These are phyloP conservation scores for Calonectria naviculata DNA, from an alignment of 2,329 filamentous ascomycete genomes.

Conservation along the genomic window DNA sequence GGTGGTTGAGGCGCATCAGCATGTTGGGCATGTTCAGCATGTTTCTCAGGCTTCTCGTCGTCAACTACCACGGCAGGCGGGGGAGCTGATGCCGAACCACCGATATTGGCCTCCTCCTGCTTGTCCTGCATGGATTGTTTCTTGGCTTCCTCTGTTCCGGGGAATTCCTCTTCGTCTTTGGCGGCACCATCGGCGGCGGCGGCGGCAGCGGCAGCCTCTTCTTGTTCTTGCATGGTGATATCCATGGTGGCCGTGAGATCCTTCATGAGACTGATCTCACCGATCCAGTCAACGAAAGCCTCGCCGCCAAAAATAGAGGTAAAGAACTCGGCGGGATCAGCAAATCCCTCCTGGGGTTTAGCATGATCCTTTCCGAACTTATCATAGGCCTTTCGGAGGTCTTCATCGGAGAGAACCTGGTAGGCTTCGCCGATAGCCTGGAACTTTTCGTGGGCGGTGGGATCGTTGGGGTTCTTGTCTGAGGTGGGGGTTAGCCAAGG, in stretches of 20 bases:
- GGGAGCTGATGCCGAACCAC: conserved; percentile 42
- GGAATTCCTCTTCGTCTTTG: conserved; percentile 63
- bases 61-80: conserved; percentile 54
- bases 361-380: conserved; percentile 97
- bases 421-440: conserved; percentile 84
- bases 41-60: conserved; percentile 50
- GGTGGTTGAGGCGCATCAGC: conserved; percentile 39
- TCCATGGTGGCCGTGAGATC: conserved; percentile 99
- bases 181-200: conserved; percentile 65
- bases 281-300: conserved; percentile 95
- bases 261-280: conserved; percentile 98
- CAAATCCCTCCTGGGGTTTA: conserved; percentile 90
- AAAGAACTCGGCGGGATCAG: conserved; percentile 98
- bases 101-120: conserved; percentile 43
- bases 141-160: conserved; percentile 67
- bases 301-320: conserved; percentile 98
- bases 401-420: conserved; percentile 86
- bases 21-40: conserved; percentile 18
- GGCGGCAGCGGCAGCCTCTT: conserved; percentile 69
- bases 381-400: conserved; percentile 92
- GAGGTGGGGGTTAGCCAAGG: conserved; percentile 26
- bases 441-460: conserved; percentile 92
- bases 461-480: conserved; percentile 99
- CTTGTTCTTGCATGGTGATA: conserved; percentile 84
- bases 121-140: conserved; percentile 63